Conservation (phyloP, 805 yeast species). For the Nakazawaea holstii region DNA sequence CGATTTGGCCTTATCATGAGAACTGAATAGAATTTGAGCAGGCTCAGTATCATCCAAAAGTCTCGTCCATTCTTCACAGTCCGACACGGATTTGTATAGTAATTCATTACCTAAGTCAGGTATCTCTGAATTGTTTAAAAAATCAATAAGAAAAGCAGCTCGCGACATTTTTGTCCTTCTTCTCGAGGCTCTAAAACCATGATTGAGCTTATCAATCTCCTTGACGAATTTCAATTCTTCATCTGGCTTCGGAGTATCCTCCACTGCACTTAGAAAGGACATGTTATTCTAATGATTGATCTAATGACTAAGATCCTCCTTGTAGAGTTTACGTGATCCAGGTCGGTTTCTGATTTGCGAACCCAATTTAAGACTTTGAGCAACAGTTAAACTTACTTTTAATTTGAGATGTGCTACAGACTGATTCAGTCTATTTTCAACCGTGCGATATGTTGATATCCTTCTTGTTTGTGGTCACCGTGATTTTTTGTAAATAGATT, state of each 20-base stretch:
- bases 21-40: background rate
- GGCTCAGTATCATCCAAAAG: slow-evolving; percentile 1
- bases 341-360: too few relatives aligned
- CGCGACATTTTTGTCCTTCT: background rate
- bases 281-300: too few relatives aligned
- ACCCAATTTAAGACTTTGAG: too few relatives aligned
- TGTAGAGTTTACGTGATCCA: too few relatives aligned
- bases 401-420: too few relatives aligned
- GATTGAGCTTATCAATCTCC: background rate
- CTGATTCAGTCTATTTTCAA: too few relatives aligned
- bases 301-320: too few relatives aligned
- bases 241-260: background rate
- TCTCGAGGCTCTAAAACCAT: background rate
- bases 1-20: background rate
- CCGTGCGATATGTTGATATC: too few relatives aligned
- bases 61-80: slow-evolving; percentile 3
- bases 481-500: too few relatives aligned
- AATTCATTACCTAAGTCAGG: background rate
- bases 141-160: background rate
- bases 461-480: too few relatives aligned
- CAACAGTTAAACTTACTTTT: too few relatives aligned
- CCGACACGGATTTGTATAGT: background rate
- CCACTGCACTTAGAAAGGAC: too few relatives aligned
- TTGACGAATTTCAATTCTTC: slow-evolving; percentile 1
- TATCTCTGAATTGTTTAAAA: background rate